Percentiles rank a stretch among this genome's conserved stretches.
Conservation (phyloP, 208 protist species). For the Leishmania major region DNA sequence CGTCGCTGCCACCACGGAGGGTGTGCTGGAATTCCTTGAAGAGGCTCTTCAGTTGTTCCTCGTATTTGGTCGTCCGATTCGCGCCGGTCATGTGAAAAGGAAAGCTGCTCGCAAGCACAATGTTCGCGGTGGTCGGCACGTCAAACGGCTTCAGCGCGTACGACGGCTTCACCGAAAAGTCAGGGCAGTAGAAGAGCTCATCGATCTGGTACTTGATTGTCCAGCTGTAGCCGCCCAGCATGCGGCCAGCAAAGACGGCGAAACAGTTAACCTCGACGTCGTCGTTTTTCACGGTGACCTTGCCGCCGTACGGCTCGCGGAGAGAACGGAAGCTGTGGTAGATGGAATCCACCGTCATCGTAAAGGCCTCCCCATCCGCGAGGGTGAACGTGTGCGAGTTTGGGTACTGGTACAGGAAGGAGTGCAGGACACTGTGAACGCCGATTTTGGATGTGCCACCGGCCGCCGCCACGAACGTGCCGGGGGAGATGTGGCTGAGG, state of each 20-base stretch:
- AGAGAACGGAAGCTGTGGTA: conserved; percentile 86
- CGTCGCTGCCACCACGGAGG: conserved; percentile 81
- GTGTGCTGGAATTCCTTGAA: conserved; percentile 83
- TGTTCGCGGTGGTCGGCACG: conserved; percentile 72
- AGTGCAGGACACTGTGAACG: conserved; percentile 75
- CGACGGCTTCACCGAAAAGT: conserved; percentile 80
- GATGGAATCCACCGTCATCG: conserved; percentile 79
- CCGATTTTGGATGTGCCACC: conserved; percentile 79
- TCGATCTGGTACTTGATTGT: conserved; percentile 89
- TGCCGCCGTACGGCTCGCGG: conserved; percentile 77
- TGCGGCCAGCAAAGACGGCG: conserved; percentile 68
- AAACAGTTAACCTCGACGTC: conserved; percentile 69
- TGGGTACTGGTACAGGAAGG: conserved; percentile 81
- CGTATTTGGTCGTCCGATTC: conserved; percentile 37
- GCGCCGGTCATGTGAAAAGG: conserved; percentile 30
- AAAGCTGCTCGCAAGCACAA: conserved; percentile 70
- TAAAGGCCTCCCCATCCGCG: conserved; percentile 39
- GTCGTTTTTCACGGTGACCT: conserved; percentile 58
- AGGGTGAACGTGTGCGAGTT: conserved; percentile 56
- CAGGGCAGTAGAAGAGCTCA: conserved; percentile 89
- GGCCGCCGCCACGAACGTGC: conserved; percentile 63
- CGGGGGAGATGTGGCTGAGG: conserved; percentile 64
- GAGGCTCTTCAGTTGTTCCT: conserved; percentile 74
- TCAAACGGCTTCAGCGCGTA: conserved; percentile 74
- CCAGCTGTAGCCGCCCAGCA: conserved; percentile 84